phyloP scores from a whole-genome alignment of 139 green algal species.

The Zygnema cylindricum region DNA sequence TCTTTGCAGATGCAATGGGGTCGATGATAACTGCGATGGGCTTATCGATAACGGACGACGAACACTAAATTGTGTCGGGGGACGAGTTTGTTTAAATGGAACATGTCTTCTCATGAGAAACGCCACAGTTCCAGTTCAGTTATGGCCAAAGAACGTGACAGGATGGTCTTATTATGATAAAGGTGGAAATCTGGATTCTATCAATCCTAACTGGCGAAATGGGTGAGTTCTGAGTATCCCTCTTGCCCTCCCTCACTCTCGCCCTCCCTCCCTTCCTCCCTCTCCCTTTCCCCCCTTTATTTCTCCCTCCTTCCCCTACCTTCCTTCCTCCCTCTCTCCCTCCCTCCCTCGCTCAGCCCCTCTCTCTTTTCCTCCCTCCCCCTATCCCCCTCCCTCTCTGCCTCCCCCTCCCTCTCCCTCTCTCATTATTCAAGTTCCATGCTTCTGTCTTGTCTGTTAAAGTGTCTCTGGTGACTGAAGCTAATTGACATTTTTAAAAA shows the following conservation, averaged over 20 bases:
- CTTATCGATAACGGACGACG: constrained; percentile 11
- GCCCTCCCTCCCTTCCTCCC: neutral
- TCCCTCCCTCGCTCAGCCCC: too few species aligned
- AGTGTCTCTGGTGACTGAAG: neutral
- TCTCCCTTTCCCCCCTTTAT: neutral
- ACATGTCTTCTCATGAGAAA: neutral
- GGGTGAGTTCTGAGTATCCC: constrained; percentile 5
- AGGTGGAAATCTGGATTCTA: neutral
- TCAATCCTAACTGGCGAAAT: neutral
- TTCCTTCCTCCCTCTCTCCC: too few species aligned
- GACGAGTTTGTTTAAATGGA: constrained; percentile 14
- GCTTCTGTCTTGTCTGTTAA: neutral
- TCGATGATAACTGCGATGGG: constrained; percentile 35
- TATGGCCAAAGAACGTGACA: neutral
- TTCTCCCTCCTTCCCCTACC: neutral
- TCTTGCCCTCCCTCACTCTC: neutral
- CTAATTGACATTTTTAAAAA: too few species aligned
- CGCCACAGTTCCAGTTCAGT: neutral
- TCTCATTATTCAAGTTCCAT: neutral
- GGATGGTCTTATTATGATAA: constrained; percentile 28
- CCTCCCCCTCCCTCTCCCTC: neutral
- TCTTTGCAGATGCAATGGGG: constrained; percentile 10
- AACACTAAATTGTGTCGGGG: constrained; percentile 6
- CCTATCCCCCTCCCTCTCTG: neutral
- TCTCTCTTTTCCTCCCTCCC: constrained; percentile 8